Conservation (phyloP, 169 alveolate species). For the Theileria parva region DNA sequence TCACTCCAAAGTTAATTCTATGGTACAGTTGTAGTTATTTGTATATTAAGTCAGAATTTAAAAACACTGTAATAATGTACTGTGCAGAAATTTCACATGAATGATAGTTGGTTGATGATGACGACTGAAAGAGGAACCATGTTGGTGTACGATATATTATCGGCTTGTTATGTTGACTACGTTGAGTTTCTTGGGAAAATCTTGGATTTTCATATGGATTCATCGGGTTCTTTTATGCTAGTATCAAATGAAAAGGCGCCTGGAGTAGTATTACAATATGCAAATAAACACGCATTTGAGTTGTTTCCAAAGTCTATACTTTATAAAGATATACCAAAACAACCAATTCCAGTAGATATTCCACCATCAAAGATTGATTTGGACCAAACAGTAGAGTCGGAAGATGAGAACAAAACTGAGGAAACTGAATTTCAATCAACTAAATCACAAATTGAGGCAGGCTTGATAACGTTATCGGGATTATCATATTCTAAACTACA, state of each 20-base stretch:
- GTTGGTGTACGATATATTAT: slow-evolving; percentile 54
- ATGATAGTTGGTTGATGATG: slow-evolving; percentile 62
- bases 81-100: slow-evolving; percentile 47
- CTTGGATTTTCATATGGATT: slow-evolving; percentile 41
- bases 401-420: slow-evolving; percentile 14
- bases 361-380: neutral
- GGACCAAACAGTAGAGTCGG: slow-evolving; percentile 5
- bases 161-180: slow-evolving; percentile 66
- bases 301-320: slow-evolving; percentile 46
- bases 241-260: slow-evolving; percentile 56
- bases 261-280: slow-evolving; percentile 51
- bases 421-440: slow-evolving; percentile 31
- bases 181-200: slow-evolving; percentile 38
- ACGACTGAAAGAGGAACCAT: slow-evolving; percentile 33
- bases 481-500: slow-evolving; percentile 36
- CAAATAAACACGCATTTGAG: slow-evolving; percentile 61
- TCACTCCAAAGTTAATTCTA: slow-evolving; percentile 26
- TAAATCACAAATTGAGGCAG: slow-evolving; percentile 31
- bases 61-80: neutral
- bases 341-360: slow-evolving; percentile 36
- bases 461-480: slow-evolving; percentile 57
- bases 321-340: slow-evolving; percentile 44
- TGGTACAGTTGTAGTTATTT: slow-evolving; percentile 6
- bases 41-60: neutral
- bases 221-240: slow-evolving; percentile 52